Percentiles rank a stretch among this genome's conserved stretches.
phyloP scores from a whole-genome alignment of 2,329 filamentous ascomycete genomes.

The Fusarium mundagurra region DNA sequence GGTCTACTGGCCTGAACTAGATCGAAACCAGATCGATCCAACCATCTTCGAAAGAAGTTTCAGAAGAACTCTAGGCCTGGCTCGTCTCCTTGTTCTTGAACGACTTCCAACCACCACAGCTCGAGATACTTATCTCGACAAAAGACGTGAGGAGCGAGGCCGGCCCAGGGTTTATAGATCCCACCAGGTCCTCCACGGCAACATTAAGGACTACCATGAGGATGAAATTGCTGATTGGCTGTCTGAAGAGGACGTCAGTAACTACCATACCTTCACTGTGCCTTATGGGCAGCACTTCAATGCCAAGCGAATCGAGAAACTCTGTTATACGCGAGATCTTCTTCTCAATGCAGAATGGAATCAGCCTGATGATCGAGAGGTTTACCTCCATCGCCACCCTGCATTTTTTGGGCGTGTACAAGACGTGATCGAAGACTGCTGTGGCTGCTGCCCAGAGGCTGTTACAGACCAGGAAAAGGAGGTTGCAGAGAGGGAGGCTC shows the following conservation, averaged over 20 bases:
- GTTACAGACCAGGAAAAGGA: constrained; percentile 76
- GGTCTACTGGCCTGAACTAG: constrained; percentile 79
- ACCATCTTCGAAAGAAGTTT: constrained; percentile 90
- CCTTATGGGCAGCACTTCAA: constrained; percentile 71
- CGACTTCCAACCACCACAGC: constrained; percentile 75
- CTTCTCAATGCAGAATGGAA: constrained; percentile 91
- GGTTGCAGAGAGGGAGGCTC: constrained; percentile 74
- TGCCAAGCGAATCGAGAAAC: constrained; percentile 79
- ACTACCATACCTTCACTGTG: constrained; percentile 81
- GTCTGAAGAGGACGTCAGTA: constrained; percentile 77
- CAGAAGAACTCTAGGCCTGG: constrained; percentile 77
- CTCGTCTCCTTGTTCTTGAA: constrained; percentile 82
- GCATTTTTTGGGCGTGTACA: constrained; percentile 83
- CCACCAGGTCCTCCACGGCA: constrained; percentile 59
- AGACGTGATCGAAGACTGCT: constrained; percentile 83
- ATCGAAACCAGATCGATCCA: constrained; percentile 80
- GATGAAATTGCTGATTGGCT: constrained; percentile 89
- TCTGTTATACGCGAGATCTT: constrained; percentile 83
- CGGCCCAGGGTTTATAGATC: constrained; percentile 64
- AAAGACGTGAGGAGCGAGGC: constrained; percentile 77
- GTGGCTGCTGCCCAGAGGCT: constrained; percentile 78
- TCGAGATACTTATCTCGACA: constrained; percentile 75
- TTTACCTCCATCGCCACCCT: constrained; percentile 84
- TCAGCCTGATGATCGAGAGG: constrained; percentile 75
- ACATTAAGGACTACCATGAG: constrained; percentile 80